A percentile compares a stretch with the other conserved stretches of the same genome.
Evolutionary conservation across 306 rosid genomes (phyloP).

Genomic region (Prunus kanzakura): DNA sequence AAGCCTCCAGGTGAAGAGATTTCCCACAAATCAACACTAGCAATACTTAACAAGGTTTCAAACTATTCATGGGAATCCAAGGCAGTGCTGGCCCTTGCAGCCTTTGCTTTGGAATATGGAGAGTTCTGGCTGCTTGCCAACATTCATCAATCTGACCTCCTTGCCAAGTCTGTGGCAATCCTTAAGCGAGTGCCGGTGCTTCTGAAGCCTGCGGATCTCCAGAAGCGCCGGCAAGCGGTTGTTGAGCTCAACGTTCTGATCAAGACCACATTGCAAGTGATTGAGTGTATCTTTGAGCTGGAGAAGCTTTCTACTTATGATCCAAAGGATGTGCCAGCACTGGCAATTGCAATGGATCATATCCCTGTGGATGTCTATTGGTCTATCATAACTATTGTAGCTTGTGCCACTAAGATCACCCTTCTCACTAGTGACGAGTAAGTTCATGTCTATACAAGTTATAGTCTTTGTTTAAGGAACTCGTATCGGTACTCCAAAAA

Average conservation of each 20-base stretch:
- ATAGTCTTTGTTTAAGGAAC: neutral
- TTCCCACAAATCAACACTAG: slow-evolving; percentile 47
- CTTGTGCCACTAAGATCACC: slow-evolving; percentile 44
- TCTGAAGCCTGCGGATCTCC: slow-evolving; percentile 27
- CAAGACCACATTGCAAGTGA: slow-evolving; percentile 46
- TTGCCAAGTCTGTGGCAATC: slow-evolving; percentile 56
- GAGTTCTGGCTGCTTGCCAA: slow-evolving; percentile 61
- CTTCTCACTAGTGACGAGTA: slow-evolving; percentile 44
- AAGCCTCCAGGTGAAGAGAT: slow-evolving; percentile 49
- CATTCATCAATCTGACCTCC: slow-evolving; percentile 38
- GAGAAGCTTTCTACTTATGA: slow-evolving; percentile 40
- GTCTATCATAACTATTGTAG: slow-evolving; percentile 50
- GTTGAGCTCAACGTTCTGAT: slow-evolving; percentile 46
- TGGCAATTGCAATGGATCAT: slow-evolving; percentile 34
- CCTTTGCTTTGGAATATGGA: slow-evolving; percentile 62
- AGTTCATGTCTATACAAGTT: slow-evolving; percentile 2
- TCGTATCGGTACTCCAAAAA: too few relatives aligned
- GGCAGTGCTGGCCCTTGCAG: slow-evolving; percentile 58
- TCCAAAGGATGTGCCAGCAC: slow-evolving; percentile 49
- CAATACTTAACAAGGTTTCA: slow-evolving; percentile 49
- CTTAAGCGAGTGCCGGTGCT: slow-evolving; percentile 53
- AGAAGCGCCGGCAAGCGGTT: slow-evolving; percentile 38
- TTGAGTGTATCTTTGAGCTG: slow-evolving; percentile 39
- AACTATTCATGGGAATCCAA: slow-evolving; percentile 56
- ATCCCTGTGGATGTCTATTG: slow-evolving; percentile 60